Conservation (phyloP, 495 filamentous ascomycete species). For the Aspergillus kassunensis region DNA sequence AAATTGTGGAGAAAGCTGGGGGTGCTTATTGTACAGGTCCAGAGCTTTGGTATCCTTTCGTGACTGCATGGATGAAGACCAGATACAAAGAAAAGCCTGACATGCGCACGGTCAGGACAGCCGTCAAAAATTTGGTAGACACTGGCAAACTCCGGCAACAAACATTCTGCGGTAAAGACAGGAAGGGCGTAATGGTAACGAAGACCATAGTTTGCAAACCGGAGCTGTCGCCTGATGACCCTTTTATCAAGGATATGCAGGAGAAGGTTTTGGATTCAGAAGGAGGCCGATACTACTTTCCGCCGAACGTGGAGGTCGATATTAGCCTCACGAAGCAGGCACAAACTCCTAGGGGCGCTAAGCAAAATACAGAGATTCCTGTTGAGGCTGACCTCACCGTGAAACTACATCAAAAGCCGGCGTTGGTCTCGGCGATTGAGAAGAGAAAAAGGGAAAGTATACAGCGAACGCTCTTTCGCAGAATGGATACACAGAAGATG, state of each 20-base stretch:
- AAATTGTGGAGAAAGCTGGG: slow-evolving; percentile 62
- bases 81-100: slow-evolving; percentile 45
- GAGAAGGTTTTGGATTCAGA: slow-evolving; percentile 43
- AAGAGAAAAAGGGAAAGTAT: slow-evolving; percentile 24
- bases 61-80: slow-evolving; percentile 54
- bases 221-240: slow-evolving; percentile 46
- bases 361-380: slow-evolving; percentile 19
- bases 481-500: slow-evolving; percentile 16
- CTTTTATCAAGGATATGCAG: slow-evolving; percentile 50
- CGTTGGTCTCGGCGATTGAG: slow-evolving; percentile 26
- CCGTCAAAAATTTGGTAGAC: slow-evolving; percentile 60
- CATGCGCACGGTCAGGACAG: slow-evolving; percentile 46
- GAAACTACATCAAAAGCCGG: slow-evolving; percentile 38
- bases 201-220: slow-evolving; percentile 50
- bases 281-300: slow-evolving; percentile 28
- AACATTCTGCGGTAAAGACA: slow-evolving; percentile 58
- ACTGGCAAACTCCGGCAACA: slow-evolving; percentile 55
- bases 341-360: slow-evolving; percentile 6
- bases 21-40: slow-evolving; percentile 73
- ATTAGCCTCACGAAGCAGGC: slow-evolving; percentile 24
- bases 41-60: slow-evolving; percentile 69
- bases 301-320: slow-evolving; percentile 31
- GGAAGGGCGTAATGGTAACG: slow-evolving; percentile 50
- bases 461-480: slow-evolving; percentile 27
- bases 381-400: slow-evolving; percentile 33